Percentiles rank a stretch among this genome's conserved stretches.
These are phyloP conservation scores for Protomyces arabidopsidicola DNA, from an alignment of 1,139 yeast genomes.

Conservation along the genomic window DNA sequence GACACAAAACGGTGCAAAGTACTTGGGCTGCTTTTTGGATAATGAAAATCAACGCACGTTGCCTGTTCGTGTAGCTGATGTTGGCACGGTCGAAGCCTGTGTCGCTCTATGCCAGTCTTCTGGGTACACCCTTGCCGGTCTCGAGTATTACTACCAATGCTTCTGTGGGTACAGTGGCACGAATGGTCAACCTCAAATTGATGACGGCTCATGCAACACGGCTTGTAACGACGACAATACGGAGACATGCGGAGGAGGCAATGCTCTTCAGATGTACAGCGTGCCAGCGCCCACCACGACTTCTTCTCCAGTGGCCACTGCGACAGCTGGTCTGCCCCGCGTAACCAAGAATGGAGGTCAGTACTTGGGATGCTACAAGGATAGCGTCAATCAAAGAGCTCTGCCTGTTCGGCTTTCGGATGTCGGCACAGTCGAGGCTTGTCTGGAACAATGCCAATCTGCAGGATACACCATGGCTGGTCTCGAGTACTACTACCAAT, in stretches of 20 bases:
- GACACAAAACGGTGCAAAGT: neutral
- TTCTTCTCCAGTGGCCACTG: neutral
- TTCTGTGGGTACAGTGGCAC: neutral
- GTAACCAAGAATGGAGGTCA: neutral
- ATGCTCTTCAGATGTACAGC: neutral
- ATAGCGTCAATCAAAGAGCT: neutral
- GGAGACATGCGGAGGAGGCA: neutral
- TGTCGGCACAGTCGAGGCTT: neutral
- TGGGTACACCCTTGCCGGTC: neutral
- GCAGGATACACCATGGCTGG: neutral
- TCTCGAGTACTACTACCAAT: conserved; percentile 2
- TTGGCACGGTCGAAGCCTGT: neutral
- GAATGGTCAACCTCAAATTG: neutral
- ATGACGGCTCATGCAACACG: neutral
- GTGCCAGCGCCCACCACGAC: neutral
- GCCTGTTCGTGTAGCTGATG: neutral
- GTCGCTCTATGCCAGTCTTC: neutral
- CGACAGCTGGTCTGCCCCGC: neutral
- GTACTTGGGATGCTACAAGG: neutral
- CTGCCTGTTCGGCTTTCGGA: neutral
- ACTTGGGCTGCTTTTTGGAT: conserved; percentile 1
- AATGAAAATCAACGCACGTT: neutral
- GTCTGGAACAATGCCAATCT: neutral
- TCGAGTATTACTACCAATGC: neutral
- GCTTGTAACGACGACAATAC: neutral